Evolutionary conservation across 2,329 filamentous ascomycete genomes (phyloP), one percentile per base, ranked within the genome.

Genomic region (Trichophyton rubrum): DNA sequence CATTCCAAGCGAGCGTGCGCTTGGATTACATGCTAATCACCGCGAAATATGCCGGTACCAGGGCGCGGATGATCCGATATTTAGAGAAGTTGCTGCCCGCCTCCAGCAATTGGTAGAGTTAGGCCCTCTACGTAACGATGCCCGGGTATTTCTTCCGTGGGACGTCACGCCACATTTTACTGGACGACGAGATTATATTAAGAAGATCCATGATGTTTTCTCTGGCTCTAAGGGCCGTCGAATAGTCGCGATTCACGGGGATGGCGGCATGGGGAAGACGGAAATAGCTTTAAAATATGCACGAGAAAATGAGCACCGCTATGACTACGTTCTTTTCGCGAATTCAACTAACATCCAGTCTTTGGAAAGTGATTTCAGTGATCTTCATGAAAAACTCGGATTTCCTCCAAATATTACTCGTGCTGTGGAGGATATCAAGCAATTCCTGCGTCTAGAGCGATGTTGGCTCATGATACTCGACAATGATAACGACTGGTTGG

Each of bases 401-500:
- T n/a, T n/a, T n/a, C n/a, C n/a, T n/a, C n/a, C n/a, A n/a, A n/a
- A n/a, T n/a, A n/a, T n/a, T n/a, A n/a, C n/a, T n/a, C n/a, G n/a
- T n/a, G n/a, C n/a, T n/a, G n/a, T n/a, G n/a, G n/a, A n/a, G n/a
- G n/a, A n/a, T n/a, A 55, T 59, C 30, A 59, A 59, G 11, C 43
- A 38, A 15, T 59, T 59, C 27, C 43, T 59, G 6, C 30, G 38
- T 9, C 43, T 47, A 22, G 45, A 59, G 8, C 20, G 45, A 8
- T 20, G 20, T 17, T 59, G 58, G 58, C 41, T 59, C 22, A n/a
- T 59, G 35, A 11, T 59, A 11, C 58, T 59, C n/a, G 58, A 59
- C 22, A 59, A 59, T 30, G 58, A 59, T 20, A 40, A 59, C 27
- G 20, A 59, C 47, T 59, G 45, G 43, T 9, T 53, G 17, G 47